These are phyloP conservation scores for Huntiella bhutanensis DNA, from an alignment of 2,329 filamentous ascomycete species.

Conservation along the genomic window DNA sequence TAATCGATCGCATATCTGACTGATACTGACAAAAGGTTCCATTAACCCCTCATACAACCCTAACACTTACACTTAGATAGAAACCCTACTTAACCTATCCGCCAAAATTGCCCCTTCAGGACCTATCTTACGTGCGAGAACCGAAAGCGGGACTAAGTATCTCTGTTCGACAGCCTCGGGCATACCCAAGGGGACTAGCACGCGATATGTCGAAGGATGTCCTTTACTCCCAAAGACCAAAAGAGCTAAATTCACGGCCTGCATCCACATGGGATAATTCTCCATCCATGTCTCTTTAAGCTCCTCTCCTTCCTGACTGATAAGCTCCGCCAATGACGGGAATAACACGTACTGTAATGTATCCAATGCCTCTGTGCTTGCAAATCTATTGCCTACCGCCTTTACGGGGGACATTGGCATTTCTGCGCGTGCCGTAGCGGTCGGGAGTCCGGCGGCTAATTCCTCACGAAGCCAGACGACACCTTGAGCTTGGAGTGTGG, in stretches of 20 bases:
- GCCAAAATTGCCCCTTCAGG: conserved; percentile 17
- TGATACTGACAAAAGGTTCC: not conserved
- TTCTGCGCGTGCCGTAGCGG: conserved; percentile 17
- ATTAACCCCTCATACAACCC: too few relatives aligned
- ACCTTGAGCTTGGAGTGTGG: conserved; percentile 41
- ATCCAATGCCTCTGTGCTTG: conserved; percentile 35
- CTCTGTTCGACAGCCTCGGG: conserved; percentile 37
- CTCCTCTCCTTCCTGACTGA: conserved; percentile 19
- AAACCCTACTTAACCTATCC: conserved; percentile 24
- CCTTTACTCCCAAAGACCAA: conserved; percentile 19
- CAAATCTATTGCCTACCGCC: conserved; percentile 23
- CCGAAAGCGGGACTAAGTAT: conserved; percentile 34
- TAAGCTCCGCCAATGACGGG: conserved; percentile 32
- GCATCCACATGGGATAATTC: conserved; percentile 35
- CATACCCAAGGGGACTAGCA: conserved; percentile 35
- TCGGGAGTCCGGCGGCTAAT: conserved; percentile 22
- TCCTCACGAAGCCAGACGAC: conserved; percentile 47
- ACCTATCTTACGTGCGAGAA: conserved; percentile 22
- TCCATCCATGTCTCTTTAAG: conserved; percentile 33
- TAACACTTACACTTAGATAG: conserved; percentile 11
- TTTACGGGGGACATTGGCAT: conserved; percentile 13
- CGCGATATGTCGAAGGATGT: conserved; percentile 16
- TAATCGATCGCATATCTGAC: not conserved
- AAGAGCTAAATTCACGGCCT: conserved; percentile 42
- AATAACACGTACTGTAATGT: conserved; percentile 43